Conservation (phyloP, 2,329 filamentous ascomycete genomes). For the Colletotrichum aenigma region DNA sequence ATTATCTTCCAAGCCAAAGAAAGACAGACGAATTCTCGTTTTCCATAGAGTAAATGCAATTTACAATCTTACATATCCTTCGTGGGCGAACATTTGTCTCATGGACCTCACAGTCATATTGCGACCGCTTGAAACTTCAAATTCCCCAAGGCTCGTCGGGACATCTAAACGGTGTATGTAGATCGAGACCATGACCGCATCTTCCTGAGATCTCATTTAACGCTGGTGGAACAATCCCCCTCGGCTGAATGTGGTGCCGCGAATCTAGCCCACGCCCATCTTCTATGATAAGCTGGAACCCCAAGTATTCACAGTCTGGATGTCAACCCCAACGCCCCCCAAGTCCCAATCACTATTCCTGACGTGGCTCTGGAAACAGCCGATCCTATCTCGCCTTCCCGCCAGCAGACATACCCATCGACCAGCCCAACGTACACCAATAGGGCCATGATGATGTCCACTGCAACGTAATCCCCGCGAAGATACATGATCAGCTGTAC, state of each 20-base stretch:
- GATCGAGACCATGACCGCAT: neutral
- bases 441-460: neutral
- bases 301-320: neutral
- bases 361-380: neutral
- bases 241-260: neutral
- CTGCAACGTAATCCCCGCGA: neutral
- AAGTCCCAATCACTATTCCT: neutral
- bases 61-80: fast-evolving
- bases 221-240: neutral
- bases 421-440: neutral
- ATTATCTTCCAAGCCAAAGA: neutral
- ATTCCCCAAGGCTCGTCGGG: neutral
- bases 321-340: neutral
- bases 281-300: no score
- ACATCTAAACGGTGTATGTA: neutral
- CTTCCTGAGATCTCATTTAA: neutral
- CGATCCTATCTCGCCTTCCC: neutral
- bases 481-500: neutral
- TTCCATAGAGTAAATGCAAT: neutral
- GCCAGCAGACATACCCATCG: neutral
- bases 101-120: neutral
- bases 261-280: neutral
- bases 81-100: fast-evolving
- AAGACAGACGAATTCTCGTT: neutral
- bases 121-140: neutral